phyloP scores from a whole-genome alignment of 2,329 filamentous ascomycete genomes.

The Phialocephala sp. region DNA sequence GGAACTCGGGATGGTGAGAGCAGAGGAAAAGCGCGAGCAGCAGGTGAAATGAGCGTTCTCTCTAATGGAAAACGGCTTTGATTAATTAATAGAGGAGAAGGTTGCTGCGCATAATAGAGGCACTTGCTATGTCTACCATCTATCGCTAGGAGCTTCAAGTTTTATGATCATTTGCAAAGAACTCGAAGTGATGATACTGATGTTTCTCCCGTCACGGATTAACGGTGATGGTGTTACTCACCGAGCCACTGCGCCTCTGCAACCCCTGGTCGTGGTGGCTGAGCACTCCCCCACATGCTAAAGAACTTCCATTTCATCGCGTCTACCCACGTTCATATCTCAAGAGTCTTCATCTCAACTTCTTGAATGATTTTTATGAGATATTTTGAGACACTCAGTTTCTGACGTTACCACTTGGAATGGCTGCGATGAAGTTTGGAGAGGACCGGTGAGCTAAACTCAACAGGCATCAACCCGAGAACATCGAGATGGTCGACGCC shows the following conservation, averaged over 20 bases:
- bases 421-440: neutral
- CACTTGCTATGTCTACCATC: too few species aligned
- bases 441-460: neutral
- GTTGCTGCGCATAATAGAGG: too few species aligned
- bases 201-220: too few species aligned
- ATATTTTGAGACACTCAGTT: neutral
- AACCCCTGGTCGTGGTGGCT: neutral
- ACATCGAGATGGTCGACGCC: slow-evolving; percentile 18
- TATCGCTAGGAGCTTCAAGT: too few species aligned
- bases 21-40: too few species aligned
- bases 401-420: neutral
- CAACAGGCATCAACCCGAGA: neutral
- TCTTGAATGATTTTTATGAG: neutral
- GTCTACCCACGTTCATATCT: neutral
- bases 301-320: neutral
- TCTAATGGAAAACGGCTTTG: too few species aligned
- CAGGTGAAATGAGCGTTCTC: too few species aligned
- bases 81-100: too few species aligned
- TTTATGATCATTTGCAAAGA: too few species aligned
- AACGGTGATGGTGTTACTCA: neutral
- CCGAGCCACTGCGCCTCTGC: neutral
- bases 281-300: neutral
- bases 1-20: slow-evolving; percentile 28
- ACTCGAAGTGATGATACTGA: too few species aligned
- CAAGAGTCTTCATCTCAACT: neutral